Base-by-base conservation (phyloP, 176 grass and related monocot species). In the Chloris gayana region DNA sequence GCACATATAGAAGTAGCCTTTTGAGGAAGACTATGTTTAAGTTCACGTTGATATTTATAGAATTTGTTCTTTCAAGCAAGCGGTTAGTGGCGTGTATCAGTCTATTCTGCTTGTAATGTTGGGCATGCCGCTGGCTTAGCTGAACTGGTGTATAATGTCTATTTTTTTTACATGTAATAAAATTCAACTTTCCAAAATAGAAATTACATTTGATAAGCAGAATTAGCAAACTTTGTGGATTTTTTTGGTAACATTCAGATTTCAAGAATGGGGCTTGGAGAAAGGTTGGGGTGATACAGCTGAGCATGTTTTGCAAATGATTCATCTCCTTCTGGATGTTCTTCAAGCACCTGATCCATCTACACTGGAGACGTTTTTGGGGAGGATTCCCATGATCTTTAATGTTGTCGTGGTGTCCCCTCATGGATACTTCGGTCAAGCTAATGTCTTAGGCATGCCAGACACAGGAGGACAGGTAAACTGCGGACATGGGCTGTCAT, bases 181-280 rank as follows among this genome's bases (percentile, higher is more conserved):
- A 19, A 25, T 47, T 30, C 7, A 34, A 14, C 7, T 29, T 67
- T 46, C 21, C 17, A 58, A 29, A 29, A 50, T 46, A 35, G 14
- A 81, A 74, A 35, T 66, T 21, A 33, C 26, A 54, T 71, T 64
- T 2, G 44, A 57, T 27, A 59, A 49, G 22, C 57, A 73, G 32
- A 27, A 9, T 76, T 74, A 39, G n/a, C 70, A 69, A 39, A 18
- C 38, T 53, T 74, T 41, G 33, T 49, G 19, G 0, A 25, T 77
- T 66, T 21, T 7, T 74, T n/a, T n/a, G 64, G 2, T 87, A 49
- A 70, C 80, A 75, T 84, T 75, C 83, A 99, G 96, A 64, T 93
- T 95, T 86, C 96, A 99, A 89, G 96, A 93, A 83, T 89, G 91
- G 96, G 92, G 96, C 35, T 91, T 99, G 88, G 96, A 99, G 82